Base-by-base conservation (phyloP, 2,329 filamentous ascomycete genomes). In the Westerdykella aurantiaca region DNA sequence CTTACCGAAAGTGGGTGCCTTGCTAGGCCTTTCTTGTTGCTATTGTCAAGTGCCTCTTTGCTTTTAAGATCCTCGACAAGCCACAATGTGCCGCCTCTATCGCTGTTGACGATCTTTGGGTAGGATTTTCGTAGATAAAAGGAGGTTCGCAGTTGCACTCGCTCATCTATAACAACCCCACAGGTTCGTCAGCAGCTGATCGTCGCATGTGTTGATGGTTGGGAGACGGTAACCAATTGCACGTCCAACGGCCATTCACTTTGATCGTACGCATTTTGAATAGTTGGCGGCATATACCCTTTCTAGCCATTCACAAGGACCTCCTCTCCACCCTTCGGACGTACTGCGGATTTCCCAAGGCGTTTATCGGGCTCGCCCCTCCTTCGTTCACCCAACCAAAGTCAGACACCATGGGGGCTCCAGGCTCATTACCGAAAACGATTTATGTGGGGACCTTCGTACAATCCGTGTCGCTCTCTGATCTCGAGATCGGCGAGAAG, bases 401-500 rank as follows among this genome's bases (percentile, higher is more conserved):
- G 18, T 21, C 14, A 2, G 14, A 16, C 44, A 53, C 34, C 23
- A 66, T 66, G 60, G 58, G 61, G 3, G 60, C 63, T 5, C 63
- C 61, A 31, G 38, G 49, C 13, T 43, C 56, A 1, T 57, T 66
- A 21, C 31, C 43, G 7, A 57, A 53, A 45, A 64, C 69, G 0
- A 58, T 85, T 37, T 86, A 81, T 55, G 49, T 74, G 16, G 83
- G 83, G 11, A 74, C 78, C 0, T 85, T 85, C 56, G 75, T 83
- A 11, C 78, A 85, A 58, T 78, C 62, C 58, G 71, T 60, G 56
- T 73, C 60, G 17, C 64, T 71, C 41, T 67, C 65, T 11, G 66
- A 71, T 34, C 64, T 80, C n/a, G 75, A 78, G 31, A 72, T 75
- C 46, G 68, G 67, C 25, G 62, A 69, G 31, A 61, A 70, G 47